Evolutionary conservation across 2,329 filamentous ascomycete genomes (phyloP), one percentile per base, ranked within the genome.

Genomic region (Exophiala sp.): DNA sequence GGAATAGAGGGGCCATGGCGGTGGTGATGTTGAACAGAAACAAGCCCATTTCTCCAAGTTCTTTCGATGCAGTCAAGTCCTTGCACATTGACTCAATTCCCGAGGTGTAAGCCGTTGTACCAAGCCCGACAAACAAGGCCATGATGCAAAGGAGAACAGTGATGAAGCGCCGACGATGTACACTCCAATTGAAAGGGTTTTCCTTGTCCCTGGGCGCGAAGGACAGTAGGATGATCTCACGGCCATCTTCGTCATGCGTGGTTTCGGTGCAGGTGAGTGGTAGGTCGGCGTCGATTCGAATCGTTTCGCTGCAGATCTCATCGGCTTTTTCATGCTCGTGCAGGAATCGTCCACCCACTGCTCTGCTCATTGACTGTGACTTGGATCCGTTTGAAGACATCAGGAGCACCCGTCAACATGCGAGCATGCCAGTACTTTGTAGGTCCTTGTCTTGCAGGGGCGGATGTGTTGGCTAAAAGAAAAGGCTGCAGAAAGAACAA

Each of bases 111-210:
- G 76, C 75, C 3, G 77, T 79, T 5, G 77, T 79, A n/a, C 77
- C 77, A 11, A 79, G 70, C 65, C 77, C 77, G 54, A 79, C 78
- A 66, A 78, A 79, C 7, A 80, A 68, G 1, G 77, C 79, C 77
- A 79, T 80, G 10, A 76, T 58, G 60, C 76, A 78, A 11, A 80
- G 72, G 41, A 78, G 69, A 3, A 69, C 57, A 2, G 74, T 74
- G 58, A 79, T 75, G 59, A 74, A 72, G 3, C 70, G 66, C 66
- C 78, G 79, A 53, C 72, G 69, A 47, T 65, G 68, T 2, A 63
- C 60, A 38, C 68, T 71, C 74, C 74, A 80, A 64, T 80, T 79
- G 71, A 78, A 79, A 0, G 78, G 78, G 58, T 80, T 78, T 61
- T 78, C 71, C 16, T 66, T 67, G 57, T 80, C 78, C 9, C 70